Percentiles rank a stretch among this genome's conserved stretches.
These are phyloP conservation scores for Russula compacta DNA, from an alignment of 768 basidiomycete species.

Conservation along the genomic window DNA sequence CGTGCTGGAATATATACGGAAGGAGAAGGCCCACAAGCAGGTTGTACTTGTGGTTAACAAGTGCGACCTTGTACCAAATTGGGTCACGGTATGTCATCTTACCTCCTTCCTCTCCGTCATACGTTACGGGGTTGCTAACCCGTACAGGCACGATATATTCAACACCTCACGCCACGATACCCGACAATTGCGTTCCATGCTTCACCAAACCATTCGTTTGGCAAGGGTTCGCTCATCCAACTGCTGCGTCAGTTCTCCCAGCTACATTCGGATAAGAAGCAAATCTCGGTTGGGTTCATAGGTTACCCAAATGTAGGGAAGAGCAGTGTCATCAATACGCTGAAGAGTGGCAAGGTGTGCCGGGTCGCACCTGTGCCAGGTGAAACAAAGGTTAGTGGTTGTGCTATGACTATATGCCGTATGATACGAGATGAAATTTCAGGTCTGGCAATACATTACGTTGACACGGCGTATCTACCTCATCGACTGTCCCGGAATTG, in stretches of 20 bases:
- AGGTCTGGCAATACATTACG: slow-evolving; percentile 99
- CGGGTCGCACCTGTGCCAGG: slow-evolving; percentile 93
- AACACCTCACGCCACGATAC: slow-evolving; percentile 88
- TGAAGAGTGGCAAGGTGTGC: slow-evolving; percentile 98
- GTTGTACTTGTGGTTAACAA: slow-evolving; percentile 96
- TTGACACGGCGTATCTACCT: slow-evolving; percentile 94
- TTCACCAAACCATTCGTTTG: slow-evolving; percentile 97
- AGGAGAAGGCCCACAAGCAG: slow-evolving; percentile 97
- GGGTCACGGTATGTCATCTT: slow-evolving; percentile 81
- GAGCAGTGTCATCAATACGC: slow-evolving; percentile 94
- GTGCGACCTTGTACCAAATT: slow-evolving; percentile 96
- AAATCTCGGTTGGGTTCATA: slow-evolving; percentile 96
- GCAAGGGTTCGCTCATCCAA: slow-evolving; percentile 96
- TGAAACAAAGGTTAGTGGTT: slow-evolving; percentile 67
- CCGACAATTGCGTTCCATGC: slow-evolving; percentile 99
- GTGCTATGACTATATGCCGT: neutral
- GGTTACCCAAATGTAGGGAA: slow-evolving; percentile 99
- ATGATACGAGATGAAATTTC: neutral
- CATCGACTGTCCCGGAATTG: slow-evolving; percentile 98
- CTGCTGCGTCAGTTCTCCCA: slow-evolving; percentile 93
- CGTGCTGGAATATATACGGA: slow-evolving; percentile 84
- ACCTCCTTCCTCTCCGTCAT: neutral
- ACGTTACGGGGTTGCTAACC: neutral
- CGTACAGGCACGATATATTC: slow-evolving; percentile 82
- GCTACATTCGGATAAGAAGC: slow-evolving; percentile 97